Conservation (phyloP, 192 early-diverging fungal species). For the Backusella tarrabulga region DNA sequence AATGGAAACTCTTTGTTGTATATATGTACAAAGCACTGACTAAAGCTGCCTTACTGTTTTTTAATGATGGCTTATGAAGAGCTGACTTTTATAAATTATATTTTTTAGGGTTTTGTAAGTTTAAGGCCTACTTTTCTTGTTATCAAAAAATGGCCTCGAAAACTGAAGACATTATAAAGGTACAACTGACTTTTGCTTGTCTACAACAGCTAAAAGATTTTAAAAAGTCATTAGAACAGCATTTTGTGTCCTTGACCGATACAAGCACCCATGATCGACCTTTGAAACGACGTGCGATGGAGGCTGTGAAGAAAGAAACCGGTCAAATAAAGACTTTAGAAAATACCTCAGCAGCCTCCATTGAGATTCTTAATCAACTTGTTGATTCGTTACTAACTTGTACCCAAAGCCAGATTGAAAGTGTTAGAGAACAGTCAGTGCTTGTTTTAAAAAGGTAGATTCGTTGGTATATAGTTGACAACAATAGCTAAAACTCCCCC, state of each 20-base stretch:
- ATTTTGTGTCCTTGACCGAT: slow-evolving; percentile 1
- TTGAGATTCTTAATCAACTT: neutral
- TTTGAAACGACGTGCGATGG: slow-evolving; percentile 5
- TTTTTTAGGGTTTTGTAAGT: neutral
- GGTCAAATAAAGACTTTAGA: neutral
- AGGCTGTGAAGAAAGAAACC: neutral
- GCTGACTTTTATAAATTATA: neutral
- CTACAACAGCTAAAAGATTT: neutral
- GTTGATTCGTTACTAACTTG: slow-evolving; percentile 9
- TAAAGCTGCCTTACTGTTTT: neutral
- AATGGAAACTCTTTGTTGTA: neutral
- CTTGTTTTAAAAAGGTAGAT: slow-evolving; percentile 6
- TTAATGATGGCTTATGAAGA: neutral
- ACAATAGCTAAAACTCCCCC: neutral
- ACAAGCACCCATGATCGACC: slow-evolving; percentile 11
- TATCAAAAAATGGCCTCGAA: neutral
- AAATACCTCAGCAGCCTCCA: neutral
- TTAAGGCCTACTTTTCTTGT: neutral
- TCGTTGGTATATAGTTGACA: no score
- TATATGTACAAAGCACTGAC: no score
- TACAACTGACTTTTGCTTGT: neutral
- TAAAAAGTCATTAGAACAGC: slow-evolving; percentile 4
- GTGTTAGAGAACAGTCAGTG: slow-evolving; percentile 13
- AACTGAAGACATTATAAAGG: neutral
- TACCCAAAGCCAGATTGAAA: slow-evolving; percentile 11